Base-by-base conservation (phyloP, 768 basidiomycete species). In the Tremella mesenterica region DNA sequence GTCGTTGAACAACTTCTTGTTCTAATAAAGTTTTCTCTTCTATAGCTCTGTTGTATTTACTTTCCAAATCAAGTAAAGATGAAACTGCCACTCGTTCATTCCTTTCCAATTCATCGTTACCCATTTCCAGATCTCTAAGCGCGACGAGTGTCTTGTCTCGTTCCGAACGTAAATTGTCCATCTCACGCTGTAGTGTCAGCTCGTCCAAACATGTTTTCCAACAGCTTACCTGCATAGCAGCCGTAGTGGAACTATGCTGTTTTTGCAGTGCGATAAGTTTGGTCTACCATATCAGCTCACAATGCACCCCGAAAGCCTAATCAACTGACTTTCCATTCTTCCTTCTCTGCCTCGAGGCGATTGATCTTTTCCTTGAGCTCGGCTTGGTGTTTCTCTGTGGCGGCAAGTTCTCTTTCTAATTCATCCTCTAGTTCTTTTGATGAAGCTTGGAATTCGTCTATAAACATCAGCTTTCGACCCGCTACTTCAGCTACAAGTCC, bases 1-100 rank as follows among this genome's bases (percentile, higher is more conserved):
- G 88, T 72, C 93, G 95, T 73, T 85, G 85, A 25, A 96, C 76
- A 28, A 97, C 77, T 65, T 99, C 95, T 60, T 97, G 90, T 73
- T 99, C 95, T 31, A 97, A 79, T 25, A 99, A 76, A 51, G 96
- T 96, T 76, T 96, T 97, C 76, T 97, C 91, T 73, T 99, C 95
- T 29, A 97, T 77, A 1, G 85, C 86, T 49, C 84, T 81, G 54
- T 90, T 83, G 75, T 97, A 93, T 71, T 85, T 89, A 61, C 81
- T 77, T 75, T 95, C 91, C 64, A 88, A 74, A 50, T 77, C 76
- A 8, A 72, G 60, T 0, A 76, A 54, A 0, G 73, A 73, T 4
- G 74, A 75, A 4, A 72, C 66, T 12, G 72, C 73, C 10, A 74
- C 73, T 39, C 95, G 82, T 69, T 96, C 93, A 72, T 86, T 92